Percentiles rank a stretch among this genome's conserved stretches.
These are phyloP conservation scores for Wickerhamiella kurtzmanii DNA, from an alignment of 805 yeast species.

Conservation along the genomic window DNA sequence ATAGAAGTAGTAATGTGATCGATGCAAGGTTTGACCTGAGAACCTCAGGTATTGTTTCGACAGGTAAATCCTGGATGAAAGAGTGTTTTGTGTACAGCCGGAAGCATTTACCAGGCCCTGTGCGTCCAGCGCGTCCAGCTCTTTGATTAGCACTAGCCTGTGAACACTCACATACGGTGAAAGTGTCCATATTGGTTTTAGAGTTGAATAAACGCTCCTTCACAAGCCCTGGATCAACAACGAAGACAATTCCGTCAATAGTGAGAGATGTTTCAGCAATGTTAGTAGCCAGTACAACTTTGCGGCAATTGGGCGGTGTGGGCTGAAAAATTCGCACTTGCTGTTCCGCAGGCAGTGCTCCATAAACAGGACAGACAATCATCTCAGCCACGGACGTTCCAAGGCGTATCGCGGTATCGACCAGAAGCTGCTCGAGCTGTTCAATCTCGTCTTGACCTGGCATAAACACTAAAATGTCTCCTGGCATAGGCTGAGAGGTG, in stretches of 20 bases:
- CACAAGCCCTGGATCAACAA: constrained; percentile 89
- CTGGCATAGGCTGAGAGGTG: constrained; percentile 26
- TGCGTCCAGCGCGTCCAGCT: constrained; percentile 95
- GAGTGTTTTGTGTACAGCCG: constrained; percentile 81
- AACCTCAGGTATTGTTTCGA: constrained; percentile 79
- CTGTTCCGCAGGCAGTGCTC: constrained; percentile 81
- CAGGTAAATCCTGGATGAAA: constrained; percentile 59
- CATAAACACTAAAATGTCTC: constrained; percentile 75
- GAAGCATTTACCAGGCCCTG: constrained; percentile 90
- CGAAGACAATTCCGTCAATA: constrained; percentile 83
- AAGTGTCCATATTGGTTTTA: constrained; percentile 78
- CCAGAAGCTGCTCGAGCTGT: constrained; percentile 50
- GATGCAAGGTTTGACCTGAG: constrained; percentile 76
- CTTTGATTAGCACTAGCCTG: constrained; percentile 94
- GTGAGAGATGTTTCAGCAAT: constrained; percentile 97
- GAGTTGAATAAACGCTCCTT: constrained; percentile 84
- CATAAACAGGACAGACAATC: constrained; percentile 73
- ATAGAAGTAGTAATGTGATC: constrained; percentile 74
- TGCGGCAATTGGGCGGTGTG: constrained; percentile 60
- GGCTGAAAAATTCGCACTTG: constrained; percentile 84
- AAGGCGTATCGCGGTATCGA: constrained; percentile 50
- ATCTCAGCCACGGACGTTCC: constrained; percentile 54
- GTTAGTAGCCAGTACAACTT: constrained; percentile 87
- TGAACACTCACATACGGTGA: constrained; percentile 74
- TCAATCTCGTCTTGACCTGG: constrained; percentile 97